Percentiles rank a stretch among this genome's conserved stretches.
Conservation (phyloP, 2,329 filamentous ascomycete genomes). For the Hypoxylon sp. region DNA sequence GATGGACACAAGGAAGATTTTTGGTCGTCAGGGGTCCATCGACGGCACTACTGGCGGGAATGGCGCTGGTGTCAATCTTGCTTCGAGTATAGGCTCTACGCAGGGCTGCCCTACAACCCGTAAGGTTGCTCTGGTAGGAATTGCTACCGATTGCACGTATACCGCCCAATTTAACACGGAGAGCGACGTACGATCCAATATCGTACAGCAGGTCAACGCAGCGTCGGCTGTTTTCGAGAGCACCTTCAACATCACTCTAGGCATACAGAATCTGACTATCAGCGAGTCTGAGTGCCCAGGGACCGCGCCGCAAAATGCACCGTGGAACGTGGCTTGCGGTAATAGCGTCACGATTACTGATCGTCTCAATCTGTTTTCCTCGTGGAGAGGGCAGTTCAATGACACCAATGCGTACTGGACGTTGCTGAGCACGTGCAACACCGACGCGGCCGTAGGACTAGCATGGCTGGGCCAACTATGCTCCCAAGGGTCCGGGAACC, state of each 20-base stretch:
- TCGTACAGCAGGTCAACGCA: slow-evolving; percentile 84
- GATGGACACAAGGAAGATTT: slow-evolving; percentile 70
- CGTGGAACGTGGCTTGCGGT: slow-evolving; percentile 85
- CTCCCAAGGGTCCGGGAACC: slow-evolving; percentile 61
- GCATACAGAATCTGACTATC: slow-evolving; percentile 84
- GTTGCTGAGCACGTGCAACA: slow-evolving; percentile 81
- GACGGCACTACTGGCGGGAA: slow-evolving; percentile 74
- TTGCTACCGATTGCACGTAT: slow-evolving; percentile 94
- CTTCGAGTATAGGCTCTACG: slow-evolving; percentile 79
- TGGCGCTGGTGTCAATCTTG: slow-evolving; percentile 80
- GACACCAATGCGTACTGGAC: slow-evolving; percentile 96
- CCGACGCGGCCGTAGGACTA: slow-evolving; percentile 84
- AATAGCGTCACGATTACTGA: slow-evolving; percentile 70
- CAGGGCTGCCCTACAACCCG: slow-evolving; percentile 88
- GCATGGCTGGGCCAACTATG: slow-evolving; percentile 95
- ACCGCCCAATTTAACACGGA: slow-evolving; percentile 73
- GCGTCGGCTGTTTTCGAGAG: slow-evolving; percentile 89
- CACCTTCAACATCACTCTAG: slow-evolving; percentile 94
- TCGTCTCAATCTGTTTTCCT: slow-evolving; percentile 86
- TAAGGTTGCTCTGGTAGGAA: slow-evolving; percentile 88
- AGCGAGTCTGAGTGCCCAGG: slow-evolving; percentile 78
- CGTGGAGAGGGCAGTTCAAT: slow-evolving; percentile 79
- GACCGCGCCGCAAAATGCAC: slow-evolving; percentile 68
- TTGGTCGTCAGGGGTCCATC: slow-evolving; percentile 77
- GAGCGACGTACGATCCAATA: slow-evolving; percentile 71